phyloP scores from a whole-genome alignment of 1,284 basidiomycete genomes.

The Cutaneotrichosporon daszewskae region DNA sequence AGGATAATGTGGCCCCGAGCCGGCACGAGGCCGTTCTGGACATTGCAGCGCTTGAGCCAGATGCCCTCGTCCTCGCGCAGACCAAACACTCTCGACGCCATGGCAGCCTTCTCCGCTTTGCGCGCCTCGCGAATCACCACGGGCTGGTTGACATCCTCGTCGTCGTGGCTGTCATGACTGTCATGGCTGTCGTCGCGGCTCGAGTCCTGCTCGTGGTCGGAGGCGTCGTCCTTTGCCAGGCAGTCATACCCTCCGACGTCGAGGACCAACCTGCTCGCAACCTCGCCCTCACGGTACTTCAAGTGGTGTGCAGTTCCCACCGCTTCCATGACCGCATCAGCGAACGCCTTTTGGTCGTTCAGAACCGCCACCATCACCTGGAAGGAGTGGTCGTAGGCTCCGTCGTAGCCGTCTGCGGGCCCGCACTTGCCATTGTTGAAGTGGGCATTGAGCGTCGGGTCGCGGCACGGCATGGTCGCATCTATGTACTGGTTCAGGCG shows the following conservation, averaged over 20 bases:
- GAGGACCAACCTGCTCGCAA: constrained; percentile 28
- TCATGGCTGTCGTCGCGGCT: neutral
- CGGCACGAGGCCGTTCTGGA: constrained; percentile 32
- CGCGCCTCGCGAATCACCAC: constrained; percentile 15
- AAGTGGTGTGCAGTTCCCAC: constrained; percentile 19
- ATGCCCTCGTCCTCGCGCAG: constrained; percentile 43
- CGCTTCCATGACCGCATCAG: constrained; percentile 23
- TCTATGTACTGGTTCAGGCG: too few relatives aligned
- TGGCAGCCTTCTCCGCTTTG: constrained; percentile 32
- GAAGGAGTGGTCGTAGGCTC: too few relatives aligned
- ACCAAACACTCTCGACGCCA: constrained; percentile 42
- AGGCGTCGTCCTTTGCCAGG: constrained; percentile 36
- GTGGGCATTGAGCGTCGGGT: too few relatives aligned
- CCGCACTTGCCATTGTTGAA: too few relatives aligned
- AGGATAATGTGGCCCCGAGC: constrained; percentile 45
- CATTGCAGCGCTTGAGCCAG: constrained; percentile 47
- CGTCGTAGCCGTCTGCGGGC: too few relatives aligned
- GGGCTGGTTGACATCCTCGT: constrained; percentile 12
- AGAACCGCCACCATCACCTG: constrained; percentile 41
- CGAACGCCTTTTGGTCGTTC: constrained; percentile 40
- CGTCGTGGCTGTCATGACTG: constrained; percentile 5
- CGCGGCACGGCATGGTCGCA: too few relatives aligned
- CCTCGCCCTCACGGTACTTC: constrained; percentile 28
- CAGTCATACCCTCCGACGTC: constrained; percentile 37
- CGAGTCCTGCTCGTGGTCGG: constrained; percentile 10